Evolutionary conservation across 2,329 filamentous ascomycete genomes (phyloP).

Genomic region (Mollisia scopiformis): DNA sequence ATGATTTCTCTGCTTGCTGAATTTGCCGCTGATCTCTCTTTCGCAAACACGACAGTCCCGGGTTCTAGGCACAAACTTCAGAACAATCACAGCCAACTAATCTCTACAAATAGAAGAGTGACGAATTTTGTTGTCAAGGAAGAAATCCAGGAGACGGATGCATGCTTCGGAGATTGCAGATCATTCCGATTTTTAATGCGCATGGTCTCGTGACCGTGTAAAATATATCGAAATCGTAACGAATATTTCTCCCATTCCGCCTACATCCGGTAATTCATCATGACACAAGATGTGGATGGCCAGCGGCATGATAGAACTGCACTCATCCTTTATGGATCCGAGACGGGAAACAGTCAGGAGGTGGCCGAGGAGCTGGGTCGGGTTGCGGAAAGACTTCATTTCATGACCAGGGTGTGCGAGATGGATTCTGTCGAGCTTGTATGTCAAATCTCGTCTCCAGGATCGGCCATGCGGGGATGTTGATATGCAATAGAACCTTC

Average conservation of each 20-base stretch:
- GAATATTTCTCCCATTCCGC: too few relatives aligned
- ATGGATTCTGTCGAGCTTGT: conserved; percentile 79
- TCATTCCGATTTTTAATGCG: conserved; percentile 6
- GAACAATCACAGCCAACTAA: neutral
- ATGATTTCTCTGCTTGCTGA: too few relatives aligned
- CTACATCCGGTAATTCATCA: too few relatives aligned
- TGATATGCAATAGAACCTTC: conserved; percentile 45
- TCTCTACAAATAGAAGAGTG: neutral
- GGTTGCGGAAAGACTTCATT: conserved; percentile 76
- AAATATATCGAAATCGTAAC: neutral
- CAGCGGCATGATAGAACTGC: conserved; percentile 47
- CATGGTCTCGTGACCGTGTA: conserved; percentile 8
- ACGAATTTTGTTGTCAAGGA: neutral
- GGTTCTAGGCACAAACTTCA: conserved; percentile 1
- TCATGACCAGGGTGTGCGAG: conserved; percentile 74
- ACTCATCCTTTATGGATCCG: conserved; percentile 87
- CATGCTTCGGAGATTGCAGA: conserved; percentile 13
- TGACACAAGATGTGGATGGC: conserved; percentile 22
- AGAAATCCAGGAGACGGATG: neutral
- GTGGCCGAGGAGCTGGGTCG: conserved; percentile 83
- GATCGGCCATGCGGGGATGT: conserved; percentile 6
- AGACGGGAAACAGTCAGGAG: conserved; percentile 94
- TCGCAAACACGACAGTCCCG: neutral
- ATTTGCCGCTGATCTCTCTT: too few relatives aligned
- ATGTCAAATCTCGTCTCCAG: conserved; percentile 41